phyloP scores from a whole-genome alignment of 495 filamentous ascomycete genomes.

The Apiosordaria backusii region DNA sequence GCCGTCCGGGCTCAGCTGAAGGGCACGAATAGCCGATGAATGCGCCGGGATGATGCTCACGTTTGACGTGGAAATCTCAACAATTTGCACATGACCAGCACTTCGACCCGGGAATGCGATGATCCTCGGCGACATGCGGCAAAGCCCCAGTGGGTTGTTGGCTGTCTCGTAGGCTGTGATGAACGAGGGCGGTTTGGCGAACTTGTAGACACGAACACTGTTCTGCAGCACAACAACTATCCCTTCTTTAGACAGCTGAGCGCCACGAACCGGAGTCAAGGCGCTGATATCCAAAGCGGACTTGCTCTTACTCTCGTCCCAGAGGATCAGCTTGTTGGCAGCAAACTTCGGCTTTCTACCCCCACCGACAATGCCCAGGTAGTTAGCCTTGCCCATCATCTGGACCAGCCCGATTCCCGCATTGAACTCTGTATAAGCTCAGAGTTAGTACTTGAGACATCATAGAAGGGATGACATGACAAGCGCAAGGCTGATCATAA shows the following conservation, averaged over 20 bases:
- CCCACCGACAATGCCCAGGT: constrained; percentile 84
- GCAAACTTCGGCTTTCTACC: constrained; percentile 83
- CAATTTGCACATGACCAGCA: constrained; percentile 85
- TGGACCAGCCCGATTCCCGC: constrained; percentile 78
- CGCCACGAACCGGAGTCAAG: constrained; percentile 65
- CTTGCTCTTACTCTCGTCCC: constrained; percentile 83
- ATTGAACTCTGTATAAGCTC: constrained; percentile 62
- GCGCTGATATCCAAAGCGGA: constrained; percentile 56
- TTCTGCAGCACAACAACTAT: constrained; percentile 81
- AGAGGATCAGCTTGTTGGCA: constrained; percentile 87
- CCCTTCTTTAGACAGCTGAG: constrained; percentile 70
- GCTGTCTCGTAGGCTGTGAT: constrained; percentile 77
- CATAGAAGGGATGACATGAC: constrained; percentile 6
- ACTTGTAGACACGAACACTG: constrained; percentile 76
- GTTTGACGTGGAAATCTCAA: constrained; percentile 74
- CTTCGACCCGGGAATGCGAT: constrained; percentile 82
- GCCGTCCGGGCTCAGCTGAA: constrained; percentile 76
- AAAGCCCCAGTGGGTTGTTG: constrained; percentile 80
- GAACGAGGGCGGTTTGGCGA: constrained; percentile 70
- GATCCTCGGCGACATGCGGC: constrained; percentile 66
- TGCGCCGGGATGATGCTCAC: constrained; percentile 96
- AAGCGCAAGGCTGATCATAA: background rate
- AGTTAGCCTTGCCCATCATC: constrained; percentile 87
- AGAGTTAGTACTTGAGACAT: background rate
- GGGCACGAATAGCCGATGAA: constrained; percentile 69